These are phyloP conservation scores for Phanerochaete carnosa DNA, from an alignment of 768 basidiomycete species.

Conservation along the genomic window DNA sequence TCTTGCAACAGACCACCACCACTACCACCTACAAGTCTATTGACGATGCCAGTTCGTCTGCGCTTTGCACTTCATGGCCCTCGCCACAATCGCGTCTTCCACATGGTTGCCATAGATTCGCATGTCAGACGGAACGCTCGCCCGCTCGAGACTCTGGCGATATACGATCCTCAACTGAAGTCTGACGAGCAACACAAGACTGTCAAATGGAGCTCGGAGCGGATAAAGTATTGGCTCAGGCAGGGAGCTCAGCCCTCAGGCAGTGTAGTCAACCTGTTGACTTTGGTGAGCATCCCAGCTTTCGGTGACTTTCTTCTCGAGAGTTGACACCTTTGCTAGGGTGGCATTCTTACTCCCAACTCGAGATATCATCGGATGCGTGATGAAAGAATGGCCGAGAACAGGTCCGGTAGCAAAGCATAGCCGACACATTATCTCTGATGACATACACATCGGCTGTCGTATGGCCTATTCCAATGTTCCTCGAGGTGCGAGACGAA, in stretches of 20 bases:
- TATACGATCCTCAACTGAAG: constrained; percentile 70
- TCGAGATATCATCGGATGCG: neutral
- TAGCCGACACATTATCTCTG: no score
- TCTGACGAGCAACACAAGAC: constrained; percentile 58
- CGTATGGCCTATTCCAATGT: no score
- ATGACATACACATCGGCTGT: no score
- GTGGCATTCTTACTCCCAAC: constrained; percentile 13
- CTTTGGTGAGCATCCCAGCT: constrained; percentile 56
- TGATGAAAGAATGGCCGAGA: no score
- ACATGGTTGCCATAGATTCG: constrained; percentile 80
- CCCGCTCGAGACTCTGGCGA: constrained; percentile 84
- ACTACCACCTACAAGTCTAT: neutral
- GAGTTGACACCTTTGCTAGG: constrained; percentile 7
- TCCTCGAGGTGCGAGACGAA: no score
- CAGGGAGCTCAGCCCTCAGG: constrained; percentile 83
- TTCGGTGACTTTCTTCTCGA: constrained; percentile 1
- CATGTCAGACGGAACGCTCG: constrained; percentile 73
- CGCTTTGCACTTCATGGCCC: constrained; percentile 81
- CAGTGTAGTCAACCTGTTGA: constrained; percentile 71
- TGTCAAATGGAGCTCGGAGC: constrained; percentile 86
- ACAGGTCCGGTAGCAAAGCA: no score
- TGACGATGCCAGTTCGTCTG: constrained; percentile 78
- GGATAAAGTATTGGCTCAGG: constrained; percentile 87
- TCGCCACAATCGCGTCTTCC: constrained; percentile 73
- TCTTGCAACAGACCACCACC: constrained; percentile 4